Evolutionary conservation across 2,329 filamentous ascomycete species (phyloP), one percentile per base, ranked within the genome.

Genomic region (Fusarium multiceps): DNA sequence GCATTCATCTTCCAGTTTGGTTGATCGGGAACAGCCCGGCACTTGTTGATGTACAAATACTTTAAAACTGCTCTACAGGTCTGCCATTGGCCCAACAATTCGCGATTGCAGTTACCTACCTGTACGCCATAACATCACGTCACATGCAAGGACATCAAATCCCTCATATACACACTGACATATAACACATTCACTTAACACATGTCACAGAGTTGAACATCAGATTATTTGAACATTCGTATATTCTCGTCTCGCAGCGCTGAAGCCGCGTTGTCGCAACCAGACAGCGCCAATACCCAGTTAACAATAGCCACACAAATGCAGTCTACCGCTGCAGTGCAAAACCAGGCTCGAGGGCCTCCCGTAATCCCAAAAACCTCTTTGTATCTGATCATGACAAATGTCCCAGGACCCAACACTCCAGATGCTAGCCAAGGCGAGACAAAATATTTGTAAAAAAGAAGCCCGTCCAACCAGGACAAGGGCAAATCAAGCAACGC

Each of bases 311-410:
- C 75, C 73, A 72, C 75, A 70, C 65, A 71, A 62, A 61, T 70
- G 62, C 76, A 75, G 74, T 72, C 71, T 74, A 69, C 75, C 74
- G 68, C 68, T 71, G 68, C 75, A 72, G 75, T 74, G 75, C 71
- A 79, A 80, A 78, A 80, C 78, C 78, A 74, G 74, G 78, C 78
- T 68, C 75, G 72, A 78, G 66, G 75, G 75, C 78, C 77, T 71
- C 49, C 63, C 70, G 72, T 56, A 68, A 51, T 74, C 72, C 76
- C 73, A 75, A 71, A 76, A 78, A 74, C 76, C 76, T 70, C 73
- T 74, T 73, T 76, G 66, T 70, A 67, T 69, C 63, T 70, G 75
- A 78, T 78, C 75, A 78, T 80, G 73, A 76, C 76, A 71, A 76
- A 34, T 67, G 72, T 62, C 70, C 74, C 71, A 69, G 58, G 68